These are phyloP conservation scores for Ophiostoma quercus DNA, from an alignment of 2,329 filamentous ascomycete genomes.

Conservation along the genomic window DNA sequence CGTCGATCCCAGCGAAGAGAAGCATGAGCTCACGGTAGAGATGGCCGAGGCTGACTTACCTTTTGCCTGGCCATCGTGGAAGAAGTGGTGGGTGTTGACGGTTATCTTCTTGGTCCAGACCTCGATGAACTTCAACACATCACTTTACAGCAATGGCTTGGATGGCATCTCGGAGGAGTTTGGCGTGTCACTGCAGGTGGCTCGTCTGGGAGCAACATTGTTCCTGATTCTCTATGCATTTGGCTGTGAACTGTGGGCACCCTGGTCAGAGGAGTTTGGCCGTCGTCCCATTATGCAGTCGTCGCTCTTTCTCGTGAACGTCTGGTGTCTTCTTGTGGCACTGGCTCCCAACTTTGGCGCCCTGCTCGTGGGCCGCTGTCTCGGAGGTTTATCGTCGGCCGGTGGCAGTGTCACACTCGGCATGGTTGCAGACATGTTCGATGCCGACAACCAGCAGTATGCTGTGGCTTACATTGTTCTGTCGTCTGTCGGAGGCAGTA, in stretches of 20 bases:
- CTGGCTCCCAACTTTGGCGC: conserved; percentile 67
- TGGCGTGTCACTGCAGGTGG: conserved; percentile 60
- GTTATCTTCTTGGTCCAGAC: conserved; percentile 69
- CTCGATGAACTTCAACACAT: conserved; percentile 76
- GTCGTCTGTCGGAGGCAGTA: conserved; percentile 71
- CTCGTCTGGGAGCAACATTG: conserved; percentile 68
- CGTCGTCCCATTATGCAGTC: conserved; percentile 69
- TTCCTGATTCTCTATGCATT: conserved; percentile 79
- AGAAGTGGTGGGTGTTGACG: conserved; percentile 69
- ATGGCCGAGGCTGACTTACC: conserved; percentile 56
- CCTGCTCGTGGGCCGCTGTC: conserved; percentile 63
- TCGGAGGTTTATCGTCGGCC: conserved; percentile 66
- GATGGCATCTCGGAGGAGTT: conserved; percentile 63
- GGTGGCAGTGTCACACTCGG: conserved; percentile 68
- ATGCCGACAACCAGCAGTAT: conserved; percentile 65
- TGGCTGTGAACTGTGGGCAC: conserved; percentile 82
- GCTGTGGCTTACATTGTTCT: conserved; percentile 73
- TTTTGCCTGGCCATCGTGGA: conserved; percentile 53
- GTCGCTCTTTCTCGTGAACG: conserved; percentile 68
- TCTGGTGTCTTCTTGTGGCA: conserved; percentile 69
- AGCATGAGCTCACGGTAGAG: conserved; percentile 31
- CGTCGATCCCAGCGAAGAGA: not conserved
- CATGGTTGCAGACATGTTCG: conserved; percentile 71
- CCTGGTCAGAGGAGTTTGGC: conserved; percentile 79
- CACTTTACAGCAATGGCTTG: conserved; percentile 65